Conservation (phyloP, 345 rosid genomes). For the Ricinus communis region DNA sequence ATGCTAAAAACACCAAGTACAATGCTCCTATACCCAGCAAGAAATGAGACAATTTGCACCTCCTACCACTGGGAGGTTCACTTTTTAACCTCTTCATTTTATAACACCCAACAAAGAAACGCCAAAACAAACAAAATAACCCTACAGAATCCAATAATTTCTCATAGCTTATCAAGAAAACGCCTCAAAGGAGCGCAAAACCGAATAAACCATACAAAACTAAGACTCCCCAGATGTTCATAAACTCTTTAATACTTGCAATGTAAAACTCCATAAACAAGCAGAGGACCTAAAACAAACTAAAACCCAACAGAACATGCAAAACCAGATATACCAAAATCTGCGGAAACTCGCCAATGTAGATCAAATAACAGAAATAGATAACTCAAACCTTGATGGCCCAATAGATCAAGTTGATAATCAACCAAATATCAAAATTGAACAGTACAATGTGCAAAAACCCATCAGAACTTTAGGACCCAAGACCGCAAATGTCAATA, state of each 20-base stretch:
- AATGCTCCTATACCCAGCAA: slow-evolving; percentile 59
- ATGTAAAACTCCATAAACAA: slow-evolving; percentile 12
- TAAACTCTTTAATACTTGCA: slow-evolving; percentile 13
- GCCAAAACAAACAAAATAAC: slow-evolving; percentile 20
- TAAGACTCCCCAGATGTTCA: too few relatives aligned
- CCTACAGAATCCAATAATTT: slow-evolving; percentile 24
- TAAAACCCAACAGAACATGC: slow-evolving; percentile 5
- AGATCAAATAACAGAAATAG: slow-evolving; percentile 13
- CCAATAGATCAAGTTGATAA: slow-evolving; percentile 15
- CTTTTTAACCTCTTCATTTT: slow-evolving; percentile 78
- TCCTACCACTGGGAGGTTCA: slow-evolving; percentile 55
- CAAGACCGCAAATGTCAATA: slow-evolving; percentile 25
- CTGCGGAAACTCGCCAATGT: background rate
- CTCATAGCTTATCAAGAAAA: slow-evolving; percentile 6
- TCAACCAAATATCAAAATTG: slow-evolving; percentile 20
- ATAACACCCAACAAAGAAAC: slow-evolving; percentile 13
- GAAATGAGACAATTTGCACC: slow-evolving; percentile 78
- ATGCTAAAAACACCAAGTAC: slow-evolving; percentile 73
- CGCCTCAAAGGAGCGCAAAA: background rate
- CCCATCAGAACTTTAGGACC: slow-evolving; percentile 17
- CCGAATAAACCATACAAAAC: slow-evolving; percentile 7
- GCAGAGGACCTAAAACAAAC: slow-evolving; percentile 7
- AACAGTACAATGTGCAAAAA: background rate
- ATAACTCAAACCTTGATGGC: slow-evolving; percentile 19
- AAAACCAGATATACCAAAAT: slow-evolving; percentile 9